phyloP scores from a whole-genome alignment of 139 green algal genomes.

The Cymbomonas tetramitiformis region DNA sequence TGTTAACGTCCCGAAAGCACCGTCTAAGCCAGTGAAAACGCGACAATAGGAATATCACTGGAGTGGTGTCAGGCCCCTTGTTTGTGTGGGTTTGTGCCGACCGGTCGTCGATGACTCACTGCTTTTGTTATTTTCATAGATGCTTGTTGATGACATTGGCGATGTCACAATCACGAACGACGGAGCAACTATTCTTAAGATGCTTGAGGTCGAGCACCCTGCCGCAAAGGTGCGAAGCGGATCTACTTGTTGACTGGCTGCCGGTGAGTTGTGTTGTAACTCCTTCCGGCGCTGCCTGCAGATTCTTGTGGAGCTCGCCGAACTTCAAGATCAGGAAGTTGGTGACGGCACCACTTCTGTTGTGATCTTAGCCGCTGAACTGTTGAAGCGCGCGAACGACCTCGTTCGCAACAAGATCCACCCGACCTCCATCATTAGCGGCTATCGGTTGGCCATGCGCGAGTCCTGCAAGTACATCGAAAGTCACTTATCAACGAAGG shows the following conservation, averaged over 20 bases:
- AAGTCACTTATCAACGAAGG: constrained; percentile 55
- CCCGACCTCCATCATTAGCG: constrained; percentile 91
- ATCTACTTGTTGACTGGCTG: neutral
- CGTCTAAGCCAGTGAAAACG: neutral
- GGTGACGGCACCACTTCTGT: constrained; percentile 94
- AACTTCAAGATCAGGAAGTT: constrained; percentile 94
- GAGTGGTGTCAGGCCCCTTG: neutral
- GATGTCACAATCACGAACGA: constrained; percentile 99
- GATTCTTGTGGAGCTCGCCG: constrained; percentile 97
- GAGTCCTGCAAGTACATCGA: constrained; percentile 89
- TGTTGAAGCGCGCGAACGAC: constrained; percentile 84
- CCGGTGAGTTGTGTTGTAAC: constrained; percentile 57
- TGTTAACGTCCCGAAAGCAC: too few relatives aligned
- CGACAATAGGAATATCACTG: neutral
- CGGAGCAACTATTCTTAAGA: constrained; percentile 93
- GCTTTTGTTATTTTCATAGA: constrained; percentile 42
- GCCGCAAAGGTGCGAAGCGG: constrained; percentile 77
- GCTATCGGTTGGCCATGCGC: constrained; percentile 85
- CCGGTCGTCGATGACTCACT: neutral
- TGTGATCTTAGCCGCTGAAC: constrained; percentile 92
- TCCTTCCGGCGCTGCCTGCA: constrained; percentile 23
- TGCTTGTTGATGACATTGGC: constrained; percentile 98
- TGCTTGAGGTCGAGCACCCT: constrained; percentile 94
- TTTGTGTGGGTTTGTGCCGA: constrained; percentile 7
- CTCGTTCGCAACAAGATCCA: constrained; percentile 90